Evolutionary conservation across 2,329 filamentous ascomycete genomes (phyloP).

Genomic region (Nemania serpens): DNA sequence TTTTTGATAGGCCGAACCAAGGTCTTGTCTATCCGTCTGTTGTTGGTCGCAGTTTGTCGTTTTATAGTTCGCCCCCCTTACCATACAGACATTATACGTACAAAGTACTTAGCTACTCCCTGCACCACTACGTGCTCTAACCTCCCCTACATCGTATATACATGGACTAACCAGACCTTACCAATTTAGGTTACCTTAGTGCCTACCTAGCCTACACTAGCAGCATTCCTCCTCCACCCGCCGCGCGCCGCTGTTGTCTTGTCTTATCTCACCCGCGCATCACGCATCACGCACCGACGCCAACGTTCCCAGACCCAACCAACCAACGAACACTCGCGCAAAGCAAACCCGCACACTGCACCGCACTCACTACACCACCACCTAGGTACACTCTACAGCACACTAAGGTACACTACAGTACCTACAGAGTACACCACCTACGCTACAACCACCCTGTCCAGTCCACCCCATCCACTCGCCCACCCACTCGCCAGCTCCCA

Average conservation of each 20-base stretch:
- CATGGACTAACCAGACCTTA: background rate
- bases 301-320: conserved; percentile 2
- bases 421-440: conserved; percentile 13
- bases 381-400: too few relatives aligned
- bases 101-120: too few relatives aligned
- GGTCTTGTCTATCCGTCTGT: too few relatives aligned
- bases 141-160: background rate
- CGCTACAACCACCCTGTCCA: background rate
- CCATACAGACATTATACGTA: too few relatives aligned
- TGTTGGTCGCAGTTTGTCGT: too few relatives aligned
- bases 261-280: conserved; percentile 35
- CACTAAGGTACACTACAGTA: too few relatives aligned
- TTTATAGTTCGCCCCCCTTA: too few relatives aligned
- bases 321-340: conserved; percentile 18
- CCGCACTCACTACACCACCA: too few relatives aligned
- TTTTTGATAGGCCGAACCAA: too few relatives aligned
- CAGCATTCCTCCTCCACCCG: conserved; percentile 34
- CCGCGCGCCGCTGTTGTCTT: conserved; percentile 24
- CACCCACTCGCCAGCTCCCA: conserved; percentile 4
- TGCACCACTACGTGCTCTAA: too few relatives aligned
- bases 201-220: background rate
- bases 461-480: background rate
- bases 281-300: conserved; percentile 3
- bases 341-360: background rate
- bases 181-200: background rate